Evolutionary conservation across 371 early-diverging fungal species (phyloP), one percentile per base, ranked within the genome.

Genomic region (Coemansia sp.): DNA sequence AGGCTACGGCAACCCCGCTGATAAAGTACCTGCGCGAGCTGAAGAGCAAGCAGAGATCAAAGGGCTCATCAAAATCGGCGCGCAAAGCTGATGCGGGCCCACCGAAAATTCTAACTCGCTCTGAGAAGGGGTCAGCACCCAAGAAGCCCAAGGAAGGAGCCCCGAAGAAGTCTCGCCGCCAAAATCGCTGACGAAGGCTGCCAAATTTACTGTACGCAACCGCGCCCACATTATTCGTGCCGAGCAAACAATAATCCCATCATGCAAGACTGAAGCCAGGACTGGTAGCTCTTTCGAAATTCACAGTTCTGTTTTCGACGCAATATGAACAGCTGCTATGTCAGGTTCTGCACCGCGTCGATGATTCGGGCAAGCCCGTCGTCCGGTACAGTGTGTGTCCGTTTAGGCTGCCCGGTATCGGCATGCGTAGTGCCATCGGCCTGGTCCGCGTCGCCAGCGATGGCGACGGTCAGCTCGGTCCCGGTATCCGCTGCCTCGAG

Each of bases 11-110:
- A n/a, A 70, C 70, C 14, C 72, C 72, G 31, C 68, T 72, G 29
- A 67, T 72, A 39, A 37, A 50, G 18, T 59, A 72, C 42, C 33
- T 72, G 67, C 72, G 68, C 56, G 62, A 58, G 47, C 33, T 72
- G 16, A 72, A 72, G 67, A 36, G 37, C 37, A 54, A 51, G 38
- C 39, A 29, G 5, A 36, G 16, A 37, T n/a, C 48, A 7, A 60
- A 46, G 34, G 36, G 36, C 1, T 42, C 40, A 5, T n/a, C 36
- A 12, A 46, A 40, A 32, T 18, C 36, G 14, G 46, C 18, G 43
- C 6, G n/a, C 10, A 50, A 49, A 40, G 46, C 10, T 29, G 44
- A 33, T n/a, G 14, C 31, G 33, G 14, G n/a, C 29, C 42, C 37
- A 9, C 47, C 29, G 38, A 48, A 24, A 1, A 37, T 12, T 24